Base-by-base conservation (phyloP, 495 filamentous ascomycete genomes). In the Daldinia caldariorum region DNA sequence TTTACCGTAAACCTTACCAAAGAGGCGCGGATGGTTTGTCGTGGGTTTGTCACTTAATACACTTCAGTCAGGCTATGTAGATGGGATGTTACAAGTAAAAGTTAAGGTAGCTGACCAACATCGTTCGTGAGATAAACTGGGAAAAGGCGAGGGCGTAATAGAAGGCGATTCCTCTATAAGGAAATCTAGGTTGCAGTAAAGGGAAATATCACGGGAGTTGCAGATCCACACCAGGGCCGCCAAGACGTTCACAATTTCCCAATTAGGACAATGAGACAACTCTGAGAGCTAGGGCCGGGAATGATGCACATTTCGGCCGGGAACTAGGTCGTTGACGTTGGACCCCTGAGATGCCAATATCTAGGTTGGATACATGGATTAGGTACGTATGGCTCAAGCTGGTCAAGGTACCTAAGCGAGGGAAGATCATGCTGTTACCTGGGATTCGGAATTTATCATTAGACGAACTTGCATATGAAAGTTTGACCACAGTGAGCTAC, bases 361-460 rank as follows among this genome's bases (percentile, higher is more conserved):
- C 26, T 26, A 26, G 26, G 1, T 1, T 26, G 26, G 26, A 26
- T 26, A 26, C 26, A 31, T 63, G 58, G 31, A 14, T n/a, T n/a
- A n/a, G n/a, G n/a, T 16, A 53, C 31, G 13, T 53, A 53, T 32
- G 26, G 26, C 26, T n/a, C 26, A 26, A 26, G 26, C 26, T 26
- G n/a, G 63, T 63, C 56, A 66, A 61, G 63, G 64, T 43, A 63
- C n/a, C n/a, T n/a, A n/a, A n/a, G 22, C 45, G 57, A 55, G 10
- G 43, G 69, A 59, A 68, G 70, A 62, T 66, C 70, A 69, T 47
- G 56, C 70, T 62, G 65, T 69, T 72, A 68, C 70, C 70, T 69
- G 70, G 70, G 59, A 69, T 68, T 50, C 70, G 70, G 70, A 72
- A 72, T 61, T 72, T 72, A 65, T 67, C 65, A 69, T 66, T 65